Conservation (phyloP, 768 basidiomycete genomes). For the Kwoniella shandongensis region DNA sequence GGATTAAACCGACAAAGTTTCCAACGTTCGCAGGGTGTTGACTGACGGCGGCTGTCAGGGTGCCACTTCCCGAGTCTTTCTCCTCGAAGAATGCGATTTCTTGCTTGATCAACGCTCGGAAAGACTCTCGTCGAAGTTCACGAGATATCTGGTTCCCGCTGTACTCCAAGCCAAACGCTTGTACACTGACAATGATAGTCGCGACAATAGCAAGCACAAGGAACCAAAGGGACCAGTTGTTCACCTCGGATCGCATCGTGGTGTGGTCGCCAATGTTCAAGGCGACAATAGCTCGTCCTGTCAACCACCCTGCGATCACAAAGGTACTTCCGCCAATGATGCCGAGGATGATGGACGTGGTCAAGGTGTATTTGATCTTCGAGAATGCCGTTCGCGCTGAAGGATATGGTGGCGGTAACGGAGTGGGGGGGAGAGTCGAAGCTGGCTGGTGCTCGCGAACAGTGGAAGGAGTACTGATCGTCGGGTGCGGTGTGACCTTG, state of each 20-base stretch:
- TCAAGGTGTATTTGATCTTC: slow-evolving; percentile 21
- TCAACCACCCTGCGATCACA: slow-evolving; percentile 41
- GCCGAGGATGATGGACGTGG: slow-evolving; percentile 26
- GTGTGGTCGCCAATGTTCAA: slow-evolving; percentile 25
- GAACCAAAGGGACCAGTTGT: slow-evolving; percentile 48
- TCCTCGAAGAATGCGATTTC: slow-evolving; percentile 51
- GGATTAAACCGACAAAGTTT: slow-evolving; percentile 39
- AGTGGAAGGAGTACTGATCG: neutral
- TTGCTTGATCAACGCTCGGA: slow-evolving; percentile 35
- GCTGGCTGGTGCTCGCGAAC: slow-evolving; percentile 1
- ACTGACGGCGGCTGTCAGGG: slow-evolving; percentile 43
- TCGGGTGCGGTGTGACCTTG: neutral
- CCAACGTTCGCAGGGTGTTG: slow-evolving; percentile 40
- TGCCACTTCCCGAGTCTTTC: slow-evolving; percentile 37
- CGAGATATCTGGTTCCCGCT: slow-evolving; percentile 37
- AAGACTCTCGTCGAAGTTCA: slow-evolving; percentile 29
- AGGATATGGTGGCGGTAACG: slow-evolving; percentile 16
- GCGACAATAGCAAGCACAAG: slow-evolving; percentile 41
- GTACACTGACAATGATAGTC: slow-evolving; percentile 17
- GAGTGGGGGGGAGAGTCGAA: no score
- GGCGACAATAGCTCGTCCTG: slow-evolving; percentile 39
- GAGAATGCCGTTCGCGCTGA: slow-evolving; percentile 19
- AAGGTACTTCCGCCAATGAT: slow-evolving; percentile 34
- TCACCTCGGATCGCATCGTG: slow-evolving; percentile 18
- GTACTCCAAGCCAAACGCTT: slow-evolving; percentile 38